Evolutionary conservation across 345 rosid genomes (phyloP), one percentile per base, ranked within the genome.

Genomic region (Pistacia vera): DNA sequence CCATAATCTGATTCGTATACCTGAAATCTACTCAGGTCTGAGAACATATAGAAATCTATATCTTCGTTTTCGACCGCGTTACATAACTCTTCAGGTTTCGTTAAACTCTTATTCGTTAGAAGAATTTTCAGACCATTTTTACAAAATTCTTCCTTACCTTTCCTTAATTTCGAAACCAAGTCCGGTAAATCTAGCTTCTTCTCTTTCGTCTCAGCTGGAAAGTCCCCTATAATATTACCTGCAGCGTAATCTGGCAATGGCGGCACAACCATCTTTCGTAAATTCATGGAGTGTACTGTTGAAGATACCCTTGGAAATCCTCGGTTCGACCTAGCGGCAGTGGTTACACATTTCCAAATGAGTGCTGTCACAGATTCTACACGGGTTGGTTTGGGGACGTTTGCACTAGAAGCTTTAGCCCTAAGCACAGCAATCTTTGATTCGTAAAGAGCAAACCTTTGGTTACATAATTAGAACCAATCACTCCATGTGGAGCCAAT

Each of bases 1-100:
- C 87, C 84, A 56, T 83, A 83, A 79, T 86, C 84, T 2, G 76
- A 18, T 3, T 77, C 83, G 8, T 83, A 83, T 0, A 79, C 25
- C 44, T 80, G 81, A 10, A 77, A 72, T 4, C 79, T 72, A 60
- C 83, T 41, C 73, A 71, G 44, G 55, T 84, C 80, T 0, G 83
- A 48, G 16, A 63, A 66, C 30, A 73, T 74, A 62, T 83, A 83
- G 65, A 81, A 77, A 63, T 81, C 81, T 28, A 33, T 68, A 1
- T 63, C 78, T 11, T 80, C 78, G 41, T 79, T 75, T 11, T 66
- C 81, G 16, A 56, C 67, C 63, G 56, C 11, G 75, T 77, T 25
- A 61, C 78, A 63, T 79, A 80, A 58, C 28, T 77, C 67, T 68
- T 74, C 64, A 63, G 49, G 52, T 14, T 71, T n/a, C 80, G 66